These are phyloP conservation scores for Trichoderma breve DNA, from an alignment of 2,329 filamentous ascomycete species.

Conservation along the genomic window DNA sequence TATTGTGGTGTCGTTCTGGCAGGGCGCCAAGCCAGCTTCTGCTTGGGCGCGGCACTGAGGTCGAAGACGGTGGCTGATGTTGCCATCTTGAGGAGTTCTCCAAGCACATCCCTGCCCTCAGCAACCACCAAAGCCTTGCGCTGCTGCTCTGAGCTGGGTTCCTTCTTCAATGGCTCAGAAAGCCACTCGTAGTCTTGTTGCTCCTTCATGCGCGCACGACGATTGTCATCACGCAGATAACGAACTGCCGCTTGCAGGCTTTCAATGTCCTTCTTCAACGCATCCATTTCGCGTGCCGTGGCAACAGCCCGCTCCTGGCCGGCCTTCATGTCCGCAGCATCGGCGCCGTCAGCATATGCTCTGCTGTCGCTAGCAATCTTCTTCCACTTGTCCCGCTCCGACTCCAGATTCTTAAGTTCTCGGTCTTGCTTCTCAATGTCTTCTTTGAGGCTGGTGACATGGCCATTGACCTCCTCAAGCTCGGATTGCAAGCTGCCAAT, in stretches of 20 bases:
- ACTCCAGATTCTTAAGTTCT: slow-evolving; percentile 62
- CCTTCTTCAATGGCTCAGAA: slow-evolving; percentile 56
- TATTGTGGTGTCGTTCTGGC: slow-evolving; percentile 63
- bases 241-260: slow-evolving; percentile 63
- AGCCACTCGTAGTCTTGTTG: slow-evolving; percentile 58
- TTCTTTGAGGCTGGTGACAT: slow-evolving; percentile 55
- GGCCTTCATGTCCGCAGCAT: slow-evolving; percentile 51
- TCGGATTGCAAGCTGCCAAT: slow-evolving; percentile 64
- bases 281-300: slow-evolving; percentile 70
- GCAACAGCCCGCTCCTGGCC: slow-evolving; percentile 66
- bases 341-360: slow-evolving; percentile 53
- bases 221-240: slow-evolving; percentile 66
- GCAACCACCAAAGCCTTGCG: slow-evolving; percentile 52
- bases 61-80: slow-evolving; percentile 57
- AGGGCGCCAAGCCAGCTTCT: slow-evolving; percentile 65
- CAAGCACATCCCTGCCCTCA: slow-evolving; percentile 63
- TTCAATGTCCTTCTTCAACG: slow-evolving; percentile 66
- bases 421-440: slow-evolving; percentile 66
- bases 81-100: slow-evolving; percentile 63
- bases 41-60: slow-evolving; percentile 54
- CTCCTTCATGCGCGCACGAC: slow-evolving; percentile 57
- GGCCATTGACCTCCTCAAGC: slow-evolving; percentile 52
- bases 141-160: slow-evolving; percentile 45
- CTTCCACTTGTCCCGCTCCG: slow-evolving; percentile 68
- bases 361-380: slow-evolving; percentile 64